phyloP scores from a whole-genome alignment of 805 yeast genomes.

The Danielia oregonensis region DNA sequence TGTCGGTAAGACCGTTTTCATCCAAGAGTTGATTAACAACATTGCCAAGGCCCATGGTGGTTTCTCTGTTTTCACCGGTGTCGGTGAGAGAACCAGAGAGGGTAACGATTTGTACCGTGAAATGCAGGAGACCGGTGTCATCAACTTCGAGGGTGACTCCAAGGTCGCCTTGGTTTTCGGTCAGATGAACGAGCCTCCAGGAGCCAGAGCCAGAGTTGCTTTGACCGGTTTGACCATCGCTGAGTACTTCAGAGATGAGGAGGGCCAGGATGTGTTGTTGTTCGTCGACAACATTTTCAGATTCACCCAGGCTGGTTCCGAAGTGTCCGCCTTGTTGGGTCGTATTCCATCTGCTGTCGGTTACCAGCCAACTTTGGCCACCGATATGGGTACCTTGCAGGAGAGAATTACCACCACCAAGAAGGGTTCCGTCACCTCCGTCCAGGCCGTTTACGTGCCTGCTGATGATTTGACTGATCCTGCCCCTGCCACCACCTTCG shows the following conservation, averaged over 20 bases:
- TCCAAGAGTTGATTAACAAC: slow-evolving; percentile 99
- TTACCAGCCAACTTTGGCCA: slow-evolving; percentile 99
- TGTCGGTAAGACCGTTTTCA: slow-evolving; percentile 99
- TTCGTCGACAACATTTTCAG: slow-evolving; percentile 99
- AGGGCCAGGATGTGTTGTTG: slow-evolving; percentile 99
- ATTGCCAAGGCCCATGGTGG: slow-evolving; percentile 99
- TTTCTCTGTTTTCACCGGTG: slow-evolving; percentile 99
- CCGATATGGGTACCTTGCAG: slow-evolving; percentile 99
- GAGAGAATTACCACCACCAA: slow-evolving; percentile 99
- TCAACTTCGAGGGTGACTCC: slow-evolving; percentile 98
- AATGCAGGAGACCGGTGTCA: slow-evolving; percentile 99
- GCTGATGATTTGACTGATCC: slow-evolving; percentile 99
- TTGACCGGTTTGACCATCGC: slow-evolving; percentile 99
- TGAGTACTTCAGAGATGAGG: slow-evolving; percentile 99
- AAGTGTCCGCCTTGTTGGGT: slow-evolving; percentile 98
- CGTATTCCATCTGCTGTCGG: slow-evolving; percentile 99
- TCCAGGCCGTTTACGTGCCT: slow-evolving; percentile 99
- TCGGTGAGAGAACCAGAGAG: slow-evolving; percentile 99
- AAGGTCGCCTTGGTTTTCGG: slow-evolving; percentile 99
- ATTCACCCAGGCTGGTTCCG: slow-evolving; percentile 99
- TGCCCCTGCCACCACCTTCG: slow-evolving; percentile 99
- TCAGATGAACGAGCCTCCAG: slow-evolving; percentile 99
- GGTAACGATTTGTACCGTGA: slow-evolving; percentile 99
- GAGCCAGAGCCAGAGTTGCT: slow-evolving; percentile 99
- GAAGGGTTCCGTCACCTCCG: slow-evolving; percentile 99